Conservation (phyloP, 768 basidiomycete genomes). For the Hypholoma sublateritium region DNA sequence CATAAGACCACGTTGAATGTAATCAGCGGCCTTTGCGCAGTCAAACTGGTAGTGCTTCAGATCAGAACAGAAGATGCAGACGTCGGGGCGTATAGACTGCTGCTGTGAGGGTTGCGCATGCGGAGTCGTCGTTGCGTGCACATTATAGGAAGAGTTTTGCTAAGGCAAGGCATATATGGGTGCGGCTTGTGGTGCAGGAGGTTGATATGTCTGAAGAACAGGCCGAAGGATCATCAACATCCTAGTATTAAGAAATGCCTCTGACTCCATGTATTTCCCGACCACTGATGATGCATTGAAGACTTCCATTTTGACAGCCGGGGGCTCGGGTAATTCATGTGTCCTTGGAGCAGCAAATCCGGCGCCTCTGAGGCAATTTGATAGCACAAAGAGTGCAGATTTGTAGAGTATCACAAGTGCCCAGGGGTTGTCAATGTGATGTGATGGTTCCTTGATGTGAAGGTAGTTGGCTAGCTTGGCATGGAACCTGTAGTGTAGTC, state of each 20-base stretch:
- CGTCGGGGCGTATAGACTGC: neutral
- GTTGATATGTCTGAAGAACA: neutral
- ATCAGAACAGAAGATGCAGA: slow-evolving; percentile 1
- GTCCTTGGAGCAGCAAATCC: neutral
- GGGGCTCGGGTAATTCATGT: neutral
- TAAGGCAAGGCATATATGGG: too few species aligned
- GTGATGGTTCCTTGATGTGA: neutral
- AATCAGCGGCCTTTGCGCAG: neutral
- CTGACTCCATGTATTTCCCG: neutral
- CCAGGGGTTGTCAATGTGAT: neutral
- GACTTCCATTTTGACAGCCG: neutral
- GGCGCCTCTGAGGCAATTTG: neutral
- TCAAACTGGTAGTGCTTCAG: neutral
- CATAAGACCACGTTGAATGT: neutral
- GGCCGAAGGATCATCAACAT: too few species aligned
- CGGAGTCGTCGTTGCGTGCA: too few species aligned
- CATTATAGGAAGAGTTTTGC: too few species aligned
- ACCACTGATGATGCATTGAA: neutral
- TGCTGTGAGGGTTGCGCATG: too few species aligned
- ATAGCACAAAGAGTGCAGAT: neutral
- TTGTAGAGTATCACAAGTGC: neutral
- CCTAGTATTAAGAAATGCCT: neutral
- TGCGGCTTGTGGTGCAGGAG: neutral
- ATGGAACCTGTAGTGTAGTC: neutral
- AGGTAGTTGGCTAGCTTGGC: neutral